Conservation (phyloP, 2,329 filamentous ascomycete species). For the Cordyceps cicadae region DNA sequence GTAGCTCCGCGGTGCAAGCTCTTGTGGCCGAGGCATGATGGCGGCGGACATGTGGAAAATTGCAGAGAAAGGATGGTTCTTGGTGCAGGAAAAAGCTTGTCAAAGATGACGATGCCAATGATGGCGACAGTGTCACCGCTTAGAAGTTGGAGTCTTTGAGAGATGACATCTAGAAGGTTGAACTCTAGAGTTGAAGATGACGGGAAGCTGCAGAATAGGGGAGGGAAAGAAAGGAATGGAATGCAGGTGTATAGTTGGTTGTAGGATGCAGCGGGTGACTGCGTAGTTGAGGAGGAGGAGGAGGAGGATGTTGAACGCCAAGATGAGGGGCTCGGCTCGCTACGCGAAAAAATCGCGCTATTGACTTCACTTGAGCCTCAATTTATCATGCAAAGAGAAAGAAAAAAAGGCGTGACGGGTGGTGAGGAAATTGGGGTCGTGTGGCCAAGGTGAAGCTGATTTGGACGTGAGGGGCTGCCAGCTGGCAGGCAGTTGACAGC, state of each 20-base stretch:
- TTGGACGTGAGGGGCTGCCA: constrained; percentile 9
- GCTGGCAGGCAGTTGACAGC: constrained; percentile 7
- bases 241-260: background rate
- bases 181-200: background rate
- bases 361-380: constrained; percentile 5
- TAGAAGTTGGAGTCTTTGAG: background rate
- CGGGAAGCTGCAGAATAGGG: background rate
- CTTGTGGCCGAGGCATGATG: background rate
- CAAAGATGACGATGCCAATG: background rate
- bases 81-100: background rate
- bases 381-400: background rate
- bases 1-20: background rate
- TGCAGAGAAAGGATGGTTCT: background rate
- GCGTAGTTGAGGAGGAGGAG: background rate
- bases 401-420: background rate
- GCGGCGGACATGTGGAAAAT: background rate
- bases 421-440: background rate
- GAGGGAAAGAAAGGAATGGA: background rate
- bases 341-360: background rate
- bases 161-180: background rate
- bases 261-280: background rate
- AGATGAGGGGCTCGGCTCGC: background rate
- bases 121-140: background rate
- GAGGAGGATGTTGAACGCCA: background rate
- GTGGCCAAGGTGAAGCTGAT: constrained; percentile 7